Percentiles rank a stretch among this genome's conserved stretches.
Evolutionary conservation across 495 filamentous ascomycete species (phyloP).

Genomic region (Neurospora sp.): DNA sequence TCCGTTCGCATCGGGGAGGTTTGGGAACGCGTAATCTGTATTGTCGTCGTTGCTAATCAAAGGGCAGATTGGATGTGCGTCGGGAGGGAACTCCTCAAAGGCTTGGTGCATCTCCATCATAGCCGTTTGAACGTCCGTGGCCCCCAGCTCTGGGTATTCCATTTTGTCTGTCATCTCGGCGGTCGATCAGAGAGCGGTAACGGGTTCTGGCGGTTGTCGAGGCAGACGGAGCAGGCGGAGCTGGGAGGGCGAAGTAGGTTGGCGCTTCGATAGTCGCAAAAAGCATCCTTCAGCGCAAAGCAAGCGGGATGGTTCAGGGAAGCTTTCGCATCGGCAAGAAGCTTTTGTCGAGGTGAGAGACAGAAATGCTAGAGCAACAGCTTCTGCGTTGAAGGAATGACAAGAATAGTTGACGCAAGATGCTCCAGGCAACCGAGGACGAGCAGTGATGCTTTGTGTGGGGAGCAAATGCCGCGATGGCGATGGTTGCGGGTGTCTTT

Average conservation of each 20-base stretch:
- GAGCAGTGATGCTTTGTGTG: not conserved
- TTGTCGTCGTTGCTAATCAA: constrained; percentile 31
- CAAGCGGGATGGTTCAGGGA: not conserved
- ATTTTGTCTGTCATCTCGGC: constrained; percentile 14
- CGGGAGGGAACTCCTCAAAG: constrained; percentile 17
- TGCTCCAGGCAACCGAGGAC: not conserved
- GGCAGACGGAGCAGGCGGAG: not conserved
- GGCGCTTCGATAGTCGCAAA: not conserved
- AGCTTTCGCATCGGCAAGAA: not conserved
- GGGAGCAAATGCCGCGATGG: not conserved
- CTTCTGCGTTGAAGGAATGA: not conserved
- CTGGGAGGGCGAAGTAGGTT: not conserved
- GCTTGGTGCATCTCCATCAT: constrained; percentile 19
- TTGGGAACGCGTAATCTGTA: constrained; percentile 44
- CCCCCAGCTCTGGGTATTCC: not conserved
- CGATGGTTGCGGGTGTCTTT: not conserved
- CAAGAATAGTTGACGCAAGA: not conserved
- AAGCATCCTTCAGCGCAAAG: not conserved
- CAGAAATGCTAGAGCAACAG: not conserved
- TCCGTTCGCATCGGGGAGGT: constrained; percentile 22
- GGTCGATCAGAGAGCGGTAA: not conserved
- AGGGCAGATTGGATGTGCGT: constrained; percentile 36
- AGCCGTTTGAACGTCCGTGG: constrained; percentile 9
- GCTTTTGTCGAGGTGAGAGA: not conserved
- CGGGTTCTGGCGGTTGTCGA: not conserved